These are phyloP conservation scores for Irpex sp. DNA, from an alignment of 1,284 basidiomycete species.

Conservation along the genomic window DNA sequence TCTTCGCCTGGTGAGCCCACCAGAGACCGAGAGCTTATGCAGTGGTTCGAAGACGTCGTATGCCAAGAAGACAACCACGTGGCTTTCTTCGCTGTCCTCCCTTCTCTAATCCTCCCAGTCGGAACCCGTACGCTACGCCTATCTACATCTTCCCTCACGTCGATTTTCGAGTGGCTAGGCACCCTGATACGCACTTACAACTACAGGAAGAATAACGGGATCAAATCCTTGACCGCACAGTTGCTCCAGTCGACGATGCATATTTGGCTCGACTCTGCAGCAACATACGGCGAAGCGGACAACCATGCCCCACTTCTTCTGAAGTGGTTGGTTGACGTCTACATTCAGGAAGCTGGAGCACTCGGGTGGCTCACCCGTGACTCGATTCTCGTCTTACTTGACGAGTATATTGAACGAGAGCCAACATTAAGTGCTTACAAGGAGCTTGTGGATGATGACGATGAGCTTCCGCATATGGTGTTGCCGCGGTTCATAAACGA, in stretches of 20 bases:
- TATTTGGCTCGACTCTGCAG: slow-evolving; percentile 54
- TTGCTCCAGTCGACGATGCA: slow-evolving; percentile 64
- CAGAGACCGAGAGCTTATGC: slow-evolving; percentile 61
- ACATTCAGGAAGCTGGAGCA: slow-evolving; percentile 32
- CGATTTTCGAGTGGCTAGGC: slow-evolving; percentile 49
- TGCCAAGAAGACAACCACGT: slow-evolving; percentile 37
- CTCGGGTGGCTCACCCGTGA: slow-evolving; percentile 72
- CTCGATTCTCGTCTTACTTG: slow-evolving; percentile 60
- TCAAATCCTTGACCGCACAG: slow-evolving; percentile 54
- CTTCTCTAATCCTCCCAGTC: slow-evolving; percentile 54
- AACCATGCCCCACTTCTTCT: slow-evolving; percentile 30
- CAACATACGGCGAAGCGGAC: slow-evolving; percentile 36
- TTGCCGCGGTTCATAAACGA: slow-evolving; percentile 60
- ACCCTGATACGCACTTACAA: slow-evolving; percentile 56
- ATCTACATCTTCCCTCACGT: slow-evolving; percentile 43
- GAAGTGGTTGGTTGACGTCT: slow-evolving; percentile 53
- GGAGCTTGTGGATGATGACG: slow-evolving; percentile 17
- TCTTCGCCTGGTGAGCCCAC: slow-evolving; percentile 52
- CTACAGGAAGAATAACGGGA: slow-evolving; percentile 51
- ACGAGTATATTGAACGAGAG: slow-evolving; percentile 61
- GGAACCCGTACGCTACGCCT: slow-evolving; percentile 54
- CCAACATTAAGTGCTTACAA: slow-evolving; percentile 53
- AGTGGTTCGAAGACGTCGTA: slow-evolving; percentile 41
- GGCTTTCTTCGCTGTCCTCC: slow-evolving; percentile 55
- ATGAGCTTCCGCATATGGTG: slow-evolving; percentile 39